Base-by-base conservation (phyloP, 805 yeast genomes). In the Blastobotrys chiropterorum region DNA sequence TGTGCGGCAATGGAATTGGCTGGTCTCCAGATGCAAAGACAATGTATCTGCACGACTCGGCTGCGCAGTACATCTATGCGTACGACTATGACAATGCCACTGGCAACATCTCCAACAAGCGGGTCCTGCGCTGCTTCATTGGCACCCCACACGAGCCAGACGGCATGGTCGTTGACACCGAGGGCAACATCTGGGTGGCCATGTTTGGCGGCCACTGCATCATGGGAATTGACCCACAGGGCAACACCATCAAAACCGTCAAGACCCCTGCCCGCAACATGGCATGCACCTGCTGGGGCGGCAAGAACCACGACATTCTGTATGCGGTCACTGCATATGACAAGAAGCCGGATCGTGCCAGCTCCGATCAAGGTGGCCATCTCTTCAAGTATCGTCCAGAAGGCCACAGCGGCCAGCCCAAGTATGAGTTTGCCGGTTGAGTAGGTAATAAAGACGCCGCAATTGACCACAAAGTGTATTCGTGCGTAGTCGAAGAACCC, bases 1-100 rank as follows among this genome's bases (percentile, higher is more conserved):
- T 66, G 14, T 67, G 70, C 53, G 67, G 69, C 11, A 89, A 89
- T 63, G 94, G 95, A 15, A 67, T 82, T 47, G 80, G 78, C 44
- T 83, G 83, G 80, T 59, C 64, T n/a, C 66, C 66, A 8, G 68
- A 66, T 46, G 67, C 67, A 4, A 72, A 69, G 19, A 61, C 64
- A 8, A 62, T 79, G 64, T 81, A 72, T 56, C 72, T 80, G 68
- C 80, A 85, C 3, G 81, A 81, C 52, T 77, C 83, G 2, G 60
- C 72, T 21, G 73, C 72, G 55, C 72, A 67, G 53, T 72, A 66
- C 6, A 72, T 81, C 34, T 80, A 76, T 68, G 71, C 69, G 49
- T 77, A 71, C 56, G 74, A 77, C 56, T 74, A 66, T 54, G 73
- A 75, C 58, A 52, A 57, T 11, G 59, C 59, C 13, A 63, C 66